Evolutionary conservation across 1,284 basidiomycete species (phyloP), one percentile per base, ranked within the genome.

Genomic region (Rhodotorula sp.): DNA sequence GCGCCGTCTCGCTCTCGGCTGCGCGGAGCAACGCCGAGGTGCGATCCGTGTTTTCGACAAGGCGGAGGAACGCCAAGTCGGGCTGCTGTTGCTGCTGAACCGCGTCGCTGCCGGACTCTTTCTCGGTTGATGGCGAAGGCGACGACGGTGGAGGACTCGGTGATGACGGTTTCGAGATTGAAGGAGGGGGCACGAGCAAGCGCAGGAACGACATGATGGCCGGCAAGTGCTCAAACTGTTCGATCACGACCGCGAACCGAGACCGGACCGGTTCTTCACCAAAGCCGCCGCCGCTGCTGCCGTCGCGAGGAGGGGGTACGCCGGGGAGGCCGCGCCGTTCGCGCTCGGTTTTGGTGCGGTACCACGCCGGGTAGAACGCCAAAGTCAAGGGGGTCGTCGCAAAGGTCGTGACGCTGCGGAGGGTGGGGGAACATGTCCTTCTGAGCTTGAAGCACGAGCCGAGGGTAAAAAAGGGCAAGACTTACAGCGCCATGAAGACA

Each of bases 41-140:
- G 73, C 93, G 89, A 64, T 89, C 89, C 14, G 92, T 91, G 65
- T 97, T 85, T 79, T 95, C 93, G 76, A 95, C 87, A n/a, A 95
- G 85, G 62, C 92, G 90, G 18, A 95, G 85, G 0, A 89, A 62
- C 38, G 70, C 64, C 60, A 69, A 60, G 28, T 64, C 62, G 62
- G 16, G 64, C 68, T 28, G 60, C 75, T 48, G 77, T 74, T 62
- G 66, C 6, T 43, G 45, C 34, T 65, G 48, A 0, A 16, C 4
- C 16, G 60, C 3, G 55, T 16, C 16, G 55, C 28, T 16, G 18
- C 7, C 49, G n/a, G 49, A 19, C 21, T n/a, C 49, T 38, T 23
- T 66, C 47, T 16, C 52, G 31, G 26, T 12, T 10, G 26, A 21
- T 18, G 47, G 55, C 23, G 50, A 52, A 10, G 21, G 21, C 23